Base-by-base conservation (phyloP, 2,329 filamentous ascomycete species). In the Xylariaceae sp. region DNA sequence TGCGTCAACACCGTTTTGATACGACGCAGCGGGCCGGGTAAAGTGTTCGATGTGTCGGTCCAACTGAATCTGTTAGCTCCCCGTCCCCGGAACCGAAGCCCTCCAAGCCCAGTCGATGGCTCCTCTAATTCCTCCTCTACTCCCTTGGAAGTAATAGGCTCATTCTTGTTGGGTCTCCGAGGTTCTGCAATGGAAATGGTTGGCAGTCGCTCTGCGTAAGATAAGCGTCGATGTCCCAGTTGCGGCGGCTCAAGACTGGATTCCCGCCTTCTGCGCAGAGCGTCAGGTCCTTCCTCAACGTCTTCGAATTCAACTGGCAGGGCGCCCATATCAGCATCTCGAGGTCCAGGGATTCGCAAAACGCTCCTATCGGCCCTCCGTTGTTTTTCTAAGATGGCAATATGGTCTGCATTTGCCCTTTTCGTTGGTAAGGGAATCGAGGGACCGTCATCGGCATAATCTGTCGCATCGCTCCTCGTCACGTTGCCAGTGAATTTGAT, bases 301-400 rank as follows among this genome's bases (percentile, higher is more conserved):
- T 70, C 71, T 13, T 74, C 71, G 1, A 85, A 73, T 35, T 79
- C 77, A 58, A 79, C 77, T 1, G 92, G 92, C 8, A 86, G 79
- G 61, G 90, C 81, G 30, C 93, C 94, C 54, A 85, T 84, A 67
- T 99, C 94, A 53, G 88, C 92, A 70, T 97, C 94, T 67, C 92
- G 82, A 0, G 94, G 94, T 17, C 92, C 92, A 0, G 94, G 94
- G 67, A 99, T 97, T 47, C 91, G 88, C 49, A 97, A 77, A 0
- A 92, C 85, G 56, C 85, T 87, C 58, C 89, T 87, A 62, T 86
- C 85, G 1, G 79, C 80, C 58, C 90, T 88, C 44, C 92, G 84
- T 72, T 97, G 93, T 37, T 88, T 87, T 72, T 96, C 86, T 11
- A 97, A 73, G 68, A 97, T 94, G 4, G 89, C 89, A 68, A 97